Conservation (phyloP, 2,329 filamentous ascomycete species). For the Penicillium sclerotigenum region DNA sequence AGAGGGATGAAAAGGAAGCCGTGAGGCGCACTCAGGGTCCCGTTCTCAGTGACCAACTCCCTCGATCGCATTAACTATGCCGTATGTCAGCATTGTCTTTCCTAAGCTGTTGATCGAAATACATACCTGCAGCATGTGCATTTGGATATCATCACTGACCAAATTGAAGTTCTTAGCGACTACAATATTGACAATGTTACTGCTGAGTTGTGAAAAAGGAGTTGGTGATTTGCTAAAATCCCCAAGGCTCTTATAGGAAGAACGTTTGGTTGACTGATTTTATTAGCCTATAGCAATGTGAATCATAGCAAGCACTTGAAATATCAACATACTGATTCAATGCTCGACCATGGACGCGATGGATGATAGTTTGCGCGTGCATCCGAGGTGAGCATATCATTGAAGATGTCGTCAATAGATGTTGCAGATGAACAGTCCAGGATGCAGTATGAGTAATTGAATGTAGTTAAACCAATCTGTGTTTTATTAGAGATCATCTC, state of each 20-base stretch:
- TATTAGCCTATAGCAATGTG: background rate
- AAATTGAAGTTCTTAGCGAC: slow-evolving; percentile 76
- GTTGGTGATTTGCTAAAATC: slow-evolving; percentile 22
- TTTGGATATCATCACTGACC: slow-evolving; percentile 72
- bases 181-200: slow-evolving; percentile 73
- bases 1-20: slow-evolving; percentile 78
- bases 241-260: slow-evolving; percentile 19
- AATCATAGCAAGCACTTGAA: background rate
- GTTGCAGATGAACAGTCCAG: slow-evolving; percentile 70
- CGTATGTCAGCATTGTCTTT: slow-evolving; percentile 21
- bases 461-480: slow-evolving; percentile 66
- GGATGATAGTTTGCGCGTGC: slow-evolving; percentile 19
- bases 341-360: slow-evolving; percentile 15
- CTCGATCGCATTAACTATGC: slow-evolving; percentile 72
- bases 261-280: slow-evolving; percentile 22
- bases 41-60: slow-evolving; percentile 71
- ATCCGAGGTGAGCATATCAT: slow-evolving; percentile 58
- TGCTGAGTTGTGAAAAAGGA: slow-evolving; percentile 38
- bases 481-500: background rate
- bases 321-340: slow-evolving; percentile 21
- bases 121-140: slow-evolving; percentile 65
- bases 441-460: slow-evolving; percentile 67
- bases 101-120: background rate
- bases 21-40: slow-evolving; percentile 70
- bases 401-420: slow-evolving; percentile 76